Evolutionary conservation across 2,329 filamentous ascomycete species (phyloP), one percentile per base, ranked within the genome.

Genomic region (Diaporthe eres): DNA sequence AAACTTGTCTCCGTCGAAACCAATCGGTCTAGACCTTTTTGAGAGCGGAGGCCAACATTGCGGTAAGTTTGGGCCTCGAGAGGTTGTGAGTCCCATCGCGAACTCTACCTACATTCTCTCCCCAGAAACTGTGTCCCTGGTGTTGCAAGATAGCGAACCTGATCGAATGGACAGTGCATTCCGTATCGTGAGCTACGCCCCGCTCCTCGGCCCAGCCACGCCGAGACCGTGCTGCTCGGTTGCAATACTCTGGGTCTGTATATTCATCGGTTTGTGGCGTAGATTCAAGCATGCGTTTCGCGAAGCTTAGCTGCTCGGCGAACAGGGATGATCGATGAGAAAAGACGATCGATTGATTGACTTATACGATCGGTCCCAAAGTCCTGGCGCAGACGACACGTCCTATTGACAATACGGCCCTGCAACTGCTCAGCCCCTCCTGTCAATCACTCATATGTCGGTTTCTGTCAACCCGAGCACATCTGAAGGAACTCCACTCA

Each of bases 281-380:
- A 22, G n/a, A 31, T 34, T 19, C 61, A 34, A 47, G 25, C 15
- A 17, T 13, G n/a, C 39, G 34, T 12, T 4, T 10, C 17, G 3
- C 2, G 22, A 65, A 49, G 25, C 61, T 49, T 65, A 31, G 25
- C 9, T 65, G 17, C 17, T 13, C 3, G 2, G 3, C 6, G 9
- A 17, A n/a, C 42, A 47, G 42, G 61, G 25, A 47, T 65, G 25
- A 49, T n/a, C 25, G 42, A 31, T 31, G 42, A 34, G 9, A 49
- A 34, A 5, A 2, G 19, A 17, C 5, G 34, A 61, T 61, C 42
- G 42, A 65, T 65, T 65, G 39, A 65, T 49, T 49, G 19, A 15
- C 9, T 15, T 15, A 22, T 31, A 34, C 4, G 42, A 47, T 49
- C 61, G 61, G 61, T 65, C 61, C 61, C 61, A 65, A n/a, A 65